Evolutionary conservation across 768 basidiomycete species (phyloP), one percentile per base, ranked within the genome.

Genomic region (Lentinula aciculospora): DNA sequence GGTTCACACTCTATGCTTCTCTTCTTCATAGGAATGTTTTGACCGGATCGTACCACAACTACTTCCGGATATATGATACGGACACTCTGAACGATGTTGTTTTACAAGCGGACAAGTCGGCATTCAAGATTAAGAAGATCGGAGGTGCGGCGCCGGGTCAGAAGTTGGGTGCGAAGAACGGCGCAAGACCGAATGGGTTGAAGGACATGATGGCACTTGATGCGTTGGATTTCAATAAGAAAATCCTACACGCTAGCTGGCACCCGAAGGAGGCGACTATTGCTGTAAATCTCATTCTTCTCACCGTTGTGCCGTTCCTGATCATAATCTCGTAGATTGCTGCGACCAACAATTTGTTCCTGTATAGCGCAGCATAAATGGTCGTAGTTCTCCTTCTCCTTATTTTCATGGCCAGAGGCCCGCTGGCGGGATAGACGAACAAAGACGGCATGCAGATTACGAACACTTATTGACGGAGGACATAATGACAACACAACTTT

Each of bases 41-140:
- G 62, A 98, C 97, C n/a, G 97, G 97, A 44, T 98, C 97, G 51
- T 99, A 99, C 77, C 96, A 98, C 78, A 99, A 99, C 76, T 98
- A 96, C 77, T 95, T 99, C 89, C 94, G 94, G 71, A 97, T 99
- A 84, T 99, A 94, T 74, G 96, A 98, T 71, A 84, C 86, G 54
- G 92, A 96, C 60, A 85, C 86, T 31, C 68, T 85, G 61, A 89
- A 86, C 60, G 97, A 98, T 66, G 86, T 95, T 44, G 92, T 98
- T 12, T 75, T 99, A 57, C 97, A 98, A 73, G 97, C 97, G 1
- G 97, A 99, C 78, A 99, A 99, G 73, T 95, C 94, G 15, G 95
- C 96, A 5, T 99, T 99, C 79, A 98, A 98, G 73, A 93, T 92
- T 49, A 99, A 98, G 87, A 99, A 98, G 81, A 91, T 97, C 56